Evolutionary conservation across 257 asterid genomes (phyloP), one percentile per base, ranked within the genome.

Genomic region (Ajuga chamaepitys): DNA sequence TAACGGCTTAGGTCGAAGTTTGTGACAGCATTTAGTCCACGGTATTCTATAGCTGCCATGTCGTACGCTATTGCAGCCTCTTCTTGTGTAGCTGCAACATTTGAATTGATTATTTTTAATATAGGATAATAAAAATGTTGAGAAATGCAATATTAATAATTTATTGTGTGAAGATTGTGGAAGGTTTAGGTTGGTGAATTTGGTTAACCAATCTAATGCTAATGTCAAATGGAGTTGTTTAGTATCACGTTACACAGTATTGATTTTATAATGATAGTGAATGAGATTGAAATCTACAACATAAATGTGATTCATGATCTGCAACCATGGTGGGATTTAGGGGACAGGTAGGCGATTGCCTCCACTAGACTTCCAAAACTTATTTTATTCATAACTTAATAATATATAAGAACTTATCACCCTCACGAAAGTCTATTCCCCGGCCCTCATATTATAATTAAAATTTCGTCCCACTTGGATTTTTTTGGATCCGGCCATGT

Each of bases 51-150:
- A 2, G 97, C 97, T 28, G 97, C 97, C 94, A 85, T 85, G 73
- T 89, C 97, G 40, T 89, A 89, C 18, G 95, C 97, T 5, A 87
- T 69, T 2, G 97, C 97, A 32, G 95, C 95, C 66, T 89, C 97
- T 80, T 89, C 95, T 68, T 89, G 97, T 7, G 97, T 89, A 20
- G 91, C 97, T 89, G 79, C 74, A 74, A 63, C 8, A 38, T 21
- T 67, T 12, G 7, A 14, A 28, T 7, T 7, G 34, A 28, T 28
- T 28, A 2, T 5, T 4, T 30, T 30, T 1, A 1, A 30, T 30
- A n/a, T 30, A 30, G 37, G 37, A 30, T 1, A 30, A 30, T n/a
- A n/a, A n/a, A n/a, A n/a, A n/a, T n/a, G n/a, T n/a, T n/a, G n/a
- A n/a, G n/a, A n/a, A n/a, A n/a, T n/a, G n/a, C n/a, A n/a, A n/a